Evolutionary conservation across 495 filamentous ascomycete genomes (phyloP).

Genomic region (Hypoxylon intermedium): DNA sequence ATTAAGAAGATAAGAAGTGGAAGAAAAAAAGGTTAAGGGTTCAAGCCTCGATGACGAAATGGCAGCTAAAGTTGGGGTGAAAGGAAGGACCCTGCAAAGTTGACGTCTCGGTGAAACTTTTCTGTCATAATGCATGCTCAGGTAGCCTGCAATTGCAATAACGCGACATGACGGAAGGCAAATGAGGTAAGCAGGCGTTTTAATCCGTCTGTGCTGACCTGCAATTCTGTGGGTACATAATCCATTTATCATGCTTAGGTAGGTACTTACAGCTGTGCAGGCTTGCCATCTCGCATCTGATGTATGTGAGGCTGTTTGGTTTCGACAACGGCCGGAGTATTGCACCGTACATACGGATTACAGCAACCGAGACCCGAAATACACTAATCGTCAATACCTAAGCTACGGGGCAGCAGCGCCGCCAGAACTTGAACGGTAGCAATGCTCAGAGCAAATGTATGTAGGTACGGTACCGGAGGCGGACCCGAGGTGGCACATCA

Average conservation of each 20-base stretch:
- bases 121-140: conserved; percentile 18
- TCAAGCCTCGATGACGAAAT: conserved; percentile 38
- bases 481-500: conserved; percentile 35
- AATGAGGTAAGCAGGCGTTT: conserved; percentile 11
- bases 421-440: conserved; percentile 3
- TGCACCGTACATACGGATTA: background rate
- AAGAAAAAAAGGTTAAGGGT: conserved; percentile 37
- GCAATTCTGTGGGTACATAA: background rate
- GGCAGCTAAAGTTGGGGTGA: conserved; percentile 20
- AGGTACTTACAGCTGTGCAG: too few relatives aligned
- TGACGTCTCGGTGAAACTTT: conserved; percentile 36
- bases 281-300: conserved; percentile 11
- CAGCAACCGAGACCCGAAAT: too few relatives aligned
- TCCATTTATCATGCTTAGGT: too few relatives aligned
- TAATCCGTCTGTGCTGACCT: background rate
- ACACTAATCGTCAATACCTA: too few relatives aligned
- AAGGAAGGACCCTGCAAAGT: conserved; percentile 26
- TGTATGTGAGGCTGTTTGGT: conserved; percentile 24
- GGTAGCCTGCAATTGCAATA: conserved; percentile 2
- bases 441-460: conserved; percentile 14
- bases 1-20: conserved; percentile 24
- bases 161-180: conserved; percentile 10
- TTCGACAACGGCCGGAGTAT: conserved; percentile 3
- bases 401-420: background rate
- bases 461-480: conserved; percentile 18